A percentile compares a stretch with the other conserved stretches of the same genome.
These are phyloP conservation scores for Dichotomopilus funicola DNA, from an alignment of 2,329 filamentous ascomycete species.

Conservation along the genomic window DNA sequence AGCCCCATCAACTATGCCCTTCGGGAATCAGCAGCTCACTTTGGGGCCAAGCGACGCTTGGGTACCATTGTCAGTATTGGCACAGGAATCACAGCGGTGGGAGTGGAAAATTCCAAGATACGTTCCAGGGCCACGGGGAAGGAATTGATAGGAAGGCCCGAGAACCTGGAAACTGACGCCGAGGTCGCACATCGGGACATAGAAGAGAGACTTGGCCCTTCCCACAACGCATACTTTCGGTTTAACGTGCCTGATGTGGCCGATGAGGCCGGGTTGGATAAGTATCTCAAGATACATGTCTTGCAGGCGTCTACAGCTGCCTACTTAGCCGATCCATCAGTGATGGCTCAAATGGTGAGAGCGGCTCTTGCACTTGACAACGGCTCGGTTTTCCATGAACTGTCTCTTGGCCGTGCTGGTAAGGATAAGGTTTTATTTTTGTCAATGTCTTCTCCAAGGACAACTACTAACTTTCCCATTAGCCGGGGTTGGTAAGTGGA, in stretches of 20 bases:
- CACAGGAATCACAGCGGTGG: slow-evolving; percentile 22
- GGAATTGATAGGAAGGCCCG: slow-evolving; percentile 14
- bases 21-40: slow-evolving; percentile 26
- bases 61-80: slow-evolving; percentile 29
- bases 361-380: slow-evolving; percentile 17
- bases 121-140: not conserved
- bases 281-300: slow-evolving; percentile 24
- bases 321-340: slow-evolving; percentile 17
- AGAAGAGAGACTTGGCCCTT: slow-evolving; percentile 13
- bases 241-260: slow-evolving; percentile 25
- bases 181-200: slow-evolving; percentile 20
- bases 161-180: slow-evolving; percentile 19
- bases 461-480: too few species aligned
- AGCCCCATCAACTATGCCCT: slow-evolving; percentile 33
- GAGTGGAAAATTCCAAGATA: not conserved
- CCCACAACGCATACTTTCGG: slow-evolving; percentile 25
- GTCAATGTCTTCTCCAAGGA: not conserved
- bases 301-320: slow-evolving; percentile 21
- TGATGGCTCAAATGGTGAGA: slow-evolving; percentile 16
- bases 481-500: slow-evolving; percentile 17
- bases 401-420: slow-evolving; percentile 21
- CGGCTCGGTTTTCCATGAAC: not conserved
- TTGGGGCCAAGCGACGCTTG: slow-evolving; percentile 21
- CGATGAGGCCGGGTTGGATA: slow-evolving; percentile 19
- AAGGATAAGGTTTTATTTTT: not conserved